Evolutionary conservation across 2,329 filamentous ascomycete species (phyloP).

Genomic region (Davidsoniella eucalypti): DNA sequence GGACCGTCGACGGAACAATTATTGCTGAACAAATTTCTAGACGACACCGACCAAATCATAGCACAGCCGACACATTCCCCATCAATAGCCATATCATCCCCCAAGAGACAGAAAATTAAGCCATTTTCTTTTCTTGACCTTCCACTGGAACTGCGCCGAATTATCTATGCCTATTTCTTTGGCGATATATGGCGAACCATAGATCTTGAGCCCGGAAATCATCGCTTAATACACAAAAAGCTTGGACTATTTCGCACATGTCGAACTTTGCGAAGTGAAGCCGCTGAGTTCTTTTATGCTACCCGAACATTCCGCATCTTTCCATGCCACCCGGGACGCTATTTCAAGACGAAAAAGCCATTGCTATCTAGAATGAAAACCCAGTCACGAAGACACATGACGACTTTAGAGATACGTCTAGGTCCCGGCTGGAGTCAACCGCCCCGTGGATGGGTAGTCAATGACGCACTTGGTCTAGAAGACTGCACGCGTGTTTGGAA

Average conservation of each 20-base stretch:
- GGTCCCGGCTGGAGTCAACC: conserved; percentile 59
- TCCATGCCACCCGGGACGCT: conserved; percentile 43
- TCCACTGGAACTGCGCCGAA: conserved; percentile 51
- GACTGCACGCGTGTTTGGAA: conserved; percentile 43
- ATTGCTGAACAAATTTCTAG: too few relatives aligned
- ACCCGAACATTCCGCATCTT: conserved; percentile 48
- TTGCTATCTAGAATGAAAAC: conserved; percentile 49
- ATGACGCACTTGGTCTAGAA: conserved; percentile 42
- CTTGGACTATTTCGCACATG: conserved; percentile 46
- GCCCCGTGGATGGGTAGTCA: conserved; percentile 54
- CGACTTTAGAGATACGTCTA: conserved; percentile 50
- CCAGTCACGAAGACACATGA: conserved; percentile 42
- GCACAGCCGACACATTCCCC: background rate
- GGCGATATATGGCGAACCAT: conserved; percentile 34
- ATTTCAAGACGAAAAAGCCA: conserved; percentile 59
- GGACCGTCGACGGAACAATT: too few relatives aligned
- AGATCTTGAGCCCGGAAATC: conserved; percentile 51
- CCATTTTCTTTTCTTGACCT: conserved; percentile 51
- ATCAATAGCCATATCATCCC: background rate
- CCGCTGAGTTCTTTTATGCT: conserved; percentile 49
- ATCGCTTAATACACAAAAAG: conserved; percentile 41
- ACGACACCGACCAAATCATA: too few relatives aligned
- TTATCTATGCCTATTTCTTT: conserved; percentile 51
- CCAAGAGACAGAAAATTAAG: conserved; percentile 20
- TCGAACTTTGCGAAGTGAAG: conserved; percentile 44